phyloP scores from a whole-genome alignment of 192 early-diverging fungal genomes.

The Podila minutissima region DNA sequence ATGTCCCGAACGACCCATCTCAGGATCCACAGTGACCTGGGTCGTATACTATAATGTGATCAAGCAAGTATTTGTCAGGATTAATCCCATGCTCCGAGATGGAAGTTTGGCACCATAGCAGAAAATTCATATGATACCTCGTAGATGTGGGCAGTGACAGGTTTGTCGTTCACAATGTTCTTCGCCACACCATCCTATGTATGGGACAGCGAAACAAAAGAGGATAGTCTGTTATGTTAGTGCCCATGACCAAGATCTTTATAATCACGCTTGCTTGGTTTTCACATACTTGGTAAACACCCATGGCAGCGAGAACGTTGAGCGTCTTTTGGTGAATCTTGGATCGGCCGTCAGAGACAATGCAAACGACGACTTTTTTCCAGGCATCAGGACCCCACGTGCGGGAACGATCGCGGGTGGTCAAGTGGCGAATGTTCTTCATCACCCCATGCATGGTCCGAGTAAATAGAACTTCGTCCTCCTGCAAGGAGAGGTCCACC shows the following conservation, averaged over 20 bases:
- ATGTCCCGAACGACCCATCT: constrained; percentile 74
- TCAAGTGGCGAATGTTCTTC: constrained; percentile 93
- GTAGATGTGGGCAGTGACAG: constrained; percentile 75
- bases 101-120: too few relatives aligned
- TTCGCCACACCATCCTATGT: constrained; percentile 71
- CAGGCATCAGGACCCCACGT: constrained; percentile 83
- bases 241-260: neutral
- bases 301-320: constrained; percentile 80
- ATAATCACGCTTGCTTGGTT: neutral
- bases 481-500: constrained; percentile 48
- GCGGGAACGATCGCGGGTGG: constrained; percentile 77
- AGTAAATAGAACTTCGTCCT: constrained; percentile 91
- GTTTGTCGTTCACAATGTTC: constrained; percentile 67
- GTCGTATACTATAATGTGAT: constrained; percentile 71
- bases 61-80: neutral
- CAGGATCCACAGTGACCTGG: constrained; percentile 77
- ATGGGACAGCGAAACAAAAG: neutral
- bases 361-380: constrained; percentile 86
- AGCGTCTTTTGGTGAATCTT: constrained; percentile 80
- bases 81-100: too few relatives aligned
- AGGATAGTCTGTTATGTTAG: neutral
- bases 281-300: constrained; percentile 70
- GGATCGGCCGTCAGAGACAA: constrained; percentile 84
- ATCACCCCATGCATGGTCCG: constrained; percentile 87
- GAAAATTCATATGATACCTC: constrained; percentile 47